Conservation (phyloP, 2,329 filamentous ascomycete species). For the Aspergillus unguis region DNA sequence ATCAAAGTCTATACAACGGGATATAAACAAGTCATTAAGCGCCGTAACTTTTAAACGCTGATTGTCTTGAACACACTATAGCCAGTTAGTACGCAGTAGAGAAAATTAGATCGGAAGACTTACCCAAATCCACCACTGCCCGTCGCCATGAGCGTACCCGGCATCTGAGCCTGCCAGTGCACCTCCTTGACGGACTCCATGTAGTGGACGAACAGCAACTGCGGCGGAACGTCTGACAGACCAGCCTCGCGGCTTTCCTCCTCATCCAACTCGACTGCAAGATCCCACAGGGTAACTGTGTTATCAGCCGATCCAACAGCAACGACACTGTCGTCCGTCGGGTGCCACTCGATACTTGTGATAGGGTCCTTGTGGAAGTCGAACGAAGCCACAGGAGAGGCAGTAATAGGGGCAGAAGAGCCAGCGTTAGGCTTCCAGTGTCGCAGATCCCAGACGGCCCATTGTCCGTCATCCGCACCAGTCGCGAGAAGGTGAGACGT, state of each 20-base stretch:
- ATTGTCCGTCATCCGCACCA: slow-evolving; percentile 87
- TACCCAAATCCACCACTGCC: slow-evolving; percentile 77
- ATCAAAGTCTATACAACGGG: slow-evolving; percentile 1
- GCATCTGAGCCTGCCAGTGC: slow-evolving; percentile 97
- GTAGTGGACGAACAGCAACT: slow-evolving; percentile 94
- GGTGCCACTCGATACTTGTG: slow-evolving; percentile 95
- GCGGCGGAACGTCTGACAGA: slow-evolving; percentile 85
- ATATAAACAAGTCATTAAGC: slow-evolving; percentile 9
- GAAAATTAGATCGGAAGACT: slow-evolving; percentile 23
- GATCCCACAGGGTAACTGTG: slow-evolving; percentile 92
- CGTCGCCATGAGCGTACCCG: slow-evolving; percentile 82
- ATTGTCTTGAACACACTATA: slow-evolving; percentile 75
- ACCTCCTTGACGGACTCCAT: slow-evolving; percentile 92
- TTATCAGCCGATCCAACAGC: slow-evolving; percentile 89
- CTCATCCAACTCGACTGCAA: slow-evolving; percentile 93
- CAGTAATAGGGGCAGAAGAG: slow-evolving; percentile 51
- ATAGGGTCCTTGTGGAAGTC: slow-evolving; percentile 95
- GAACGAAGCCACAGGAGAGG: slow-evolving; percentile 86
- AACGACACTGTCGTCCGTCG: slow-evolving; percentile 92
- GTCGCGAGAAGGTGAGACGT: slow-evolving; percentile 87
- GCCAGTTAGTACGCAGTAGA: slow-evolving; percentile 17
- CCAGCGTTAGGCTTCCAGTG: slow-evolving; percentile 75
- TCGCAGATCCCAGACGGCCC: slow-evolving; percentile 93
- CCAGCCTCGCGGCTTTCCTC: slow-evolving; percentile 91
- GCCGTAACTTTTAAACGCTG: slow-evolving; percentile 58